Conservation (phyloP, 73 alveolate species). For the Tetrahymena elliotti region DNA sequence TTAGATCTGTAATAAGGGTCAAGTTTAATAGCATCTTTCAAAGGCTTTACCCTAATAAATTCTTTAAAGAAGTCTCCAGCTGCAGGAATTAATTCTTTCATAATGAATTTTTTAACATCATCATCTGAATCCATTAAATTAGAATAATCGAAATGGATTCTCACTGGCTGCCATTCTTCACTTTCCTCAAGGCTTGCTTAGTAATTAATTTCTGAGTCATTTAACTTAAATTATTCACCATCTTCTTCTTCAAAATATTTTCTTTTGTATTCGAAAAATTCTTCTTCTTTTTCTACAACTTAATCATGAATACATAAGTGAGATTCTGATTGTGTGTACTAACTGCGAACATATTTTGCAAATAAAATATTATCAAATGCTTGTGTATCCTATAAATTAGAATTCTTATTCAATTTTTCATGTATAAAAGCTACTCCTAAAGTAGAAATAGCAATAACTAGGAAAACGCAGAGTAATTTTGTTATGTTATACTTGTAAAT, state of each 20-base stretch:
- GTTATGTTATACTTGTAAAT: background rate
- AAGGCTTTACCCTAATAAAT: background rate
- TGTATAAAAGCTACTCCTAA: background rate
- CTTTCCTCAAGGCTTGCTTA: background rate
- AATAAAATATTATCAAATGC: background rate
- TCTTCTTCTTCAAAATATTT: background rate
- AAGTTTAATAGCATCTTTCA: background rate
- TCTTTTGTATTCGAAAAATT: background rate
- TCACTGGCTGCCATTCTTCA: background rate
- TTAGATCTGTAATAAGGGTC: background rate
- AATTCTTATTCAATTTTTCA: background rate
- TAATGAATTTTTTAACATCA: background rate
- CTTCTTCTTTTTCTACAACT: background rate
- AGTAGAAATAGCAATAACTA: background rate
- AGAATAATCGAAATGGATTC: background rate
- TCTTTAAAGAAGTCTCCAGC: background rate
- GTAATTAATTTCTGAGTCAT: background rate
- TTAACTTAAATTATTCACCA: background rate
- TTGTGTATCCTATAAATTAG: background rate
- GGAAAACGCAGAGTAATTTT: background rate
- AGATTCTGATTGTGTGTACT: background rate
- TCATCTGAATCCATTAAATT: background rate
- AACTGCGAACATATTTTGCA: background rate
- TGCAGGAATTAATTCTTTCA: background rate
- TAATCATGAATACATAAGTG: background rate